A percentile compares a stretch with the other conserved stretches of the same genome.
phyloP scores from a whole-genome alignment of 2,329 filamentous ascomycete genomes.

The Fusarium continuum region DNA sequence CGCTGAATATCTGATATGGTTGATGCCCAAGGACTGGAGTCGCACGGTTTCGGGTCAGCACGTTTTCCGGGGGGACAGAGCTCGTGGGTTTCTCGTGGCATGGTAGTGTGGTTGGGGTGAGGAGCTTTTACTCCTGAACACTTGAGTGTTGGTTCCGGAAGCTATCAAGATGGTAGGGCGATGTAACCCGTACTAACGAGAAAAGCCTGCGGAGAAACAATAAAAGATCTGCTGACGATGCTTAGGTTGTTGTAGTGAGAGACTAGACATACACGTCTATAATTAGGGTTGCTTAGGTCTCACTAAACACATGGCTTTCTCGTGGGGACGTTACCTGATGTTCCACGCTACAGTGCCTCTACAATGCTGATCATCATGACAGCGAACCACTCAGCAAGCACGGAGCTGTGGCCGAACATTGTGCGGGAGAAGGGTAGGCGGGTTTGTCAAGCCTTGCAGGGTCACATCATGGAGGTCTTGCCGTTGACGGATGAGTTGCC shows the following conservation, averaged over 20 bases:
- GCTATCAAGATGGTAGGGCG: neutral
- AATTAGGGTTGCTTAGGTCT: neutral
- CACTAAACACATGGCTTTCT: conserved; percentile 8
- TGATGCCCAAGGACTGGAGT: neutral
- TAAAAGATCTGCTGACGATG: too few species aligned
- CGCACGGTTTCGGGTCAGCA: neutral
- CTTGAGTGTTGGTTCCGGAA: too few species aligned
- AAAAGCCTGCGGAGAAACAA: neutral
- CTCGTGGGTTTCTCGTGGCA: conserved; percentile 11
- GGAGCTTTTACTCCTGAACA: neutral
- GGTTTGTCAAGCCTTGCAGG: too few species aligned
- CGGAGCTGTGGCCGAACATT: neutral
- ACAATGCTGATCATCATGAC: neutral
- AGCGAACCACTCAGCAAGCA: neutral
- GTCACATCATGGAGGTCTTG: too few species aligned
- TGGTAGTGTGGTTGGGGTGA: too few species aligned
- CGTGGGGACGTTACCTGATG: neutral
- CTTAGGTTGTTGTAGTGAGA: neutral
- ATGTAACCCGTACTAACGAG: neutral
- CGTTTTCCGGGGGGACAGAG: neutral
- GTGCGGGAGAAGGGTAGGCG: too few species aligned
- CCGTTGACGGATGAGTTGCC: too few species aligned
- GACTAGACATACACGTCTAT: neutral
- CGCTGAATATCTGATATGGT: neutral
- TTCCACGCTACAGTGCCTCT: neutral